A percentile compares a stretch with the other conserved stretches of the same genome.
Evolutionary conservation across 176 grass and related monocot species (phyloP).

Genomic region (Bothriochloa decipiens): DNA sequence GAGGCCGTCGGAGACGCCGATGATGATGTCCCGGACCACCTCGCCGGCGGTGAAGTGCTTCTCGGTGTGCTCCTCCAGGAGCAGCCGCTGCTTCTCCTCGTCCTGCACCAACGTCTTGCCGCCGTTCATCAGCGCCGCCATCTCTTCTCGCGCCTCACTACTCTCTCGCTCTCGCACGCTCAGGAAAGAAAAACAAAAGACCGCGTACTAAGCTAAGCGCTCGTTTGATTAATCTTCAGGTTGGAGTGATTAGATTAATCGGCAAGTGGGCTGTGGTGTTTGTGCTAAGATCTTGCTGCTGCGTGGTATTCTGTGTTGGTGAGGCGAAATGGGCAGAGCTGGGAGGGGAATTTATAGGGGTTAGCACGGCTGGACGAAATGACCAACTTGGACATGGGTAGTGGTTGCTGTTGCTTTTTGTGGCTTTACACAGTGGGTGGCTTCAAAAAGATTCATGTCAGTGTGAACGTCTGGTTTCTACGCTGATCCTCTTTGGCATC

Average conservation of each 20-base stretch:
- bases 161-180: background rate
- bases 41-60: conserved; percentile 91
- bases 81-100: conserved; percentile 63
- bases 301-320: conserved; percentile 10
- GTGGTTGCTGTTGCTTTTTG: background rate
- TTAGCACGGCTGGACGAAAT: conserved; percentile 10
- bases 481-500: background rate
- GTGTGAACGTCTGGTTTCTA: background rate
- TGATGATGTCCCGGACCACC: conserved; percentile 92
- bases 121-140: conserved; percentile 23
- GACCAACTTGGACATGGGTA: conserved; percentile 38
- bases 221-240: background rate
- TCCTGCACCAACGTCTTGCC: conserved; percentile 45
- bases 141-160: background rate
- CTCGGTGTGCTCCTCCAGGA: conserved; percentile 70
- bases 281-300: background rate
- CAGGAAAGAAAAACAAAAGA: background rate
- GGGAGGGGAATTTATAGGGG: conserved; percentile 45
- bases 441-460: background rate
- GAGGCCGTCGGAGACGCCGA: conserved; percentile 95
- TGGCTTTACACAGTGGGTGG: background rate
- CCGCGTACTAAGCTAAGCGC: background rate
- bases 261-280: background rate
- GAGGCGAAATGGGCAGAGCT: background rate
- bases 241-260: background rate